These are phyloP conservation scores for Hysterium pulicare DNA, from an alignment of 2,329 filamentous ascomycete species.

Conservation along the genomic window DNA sequence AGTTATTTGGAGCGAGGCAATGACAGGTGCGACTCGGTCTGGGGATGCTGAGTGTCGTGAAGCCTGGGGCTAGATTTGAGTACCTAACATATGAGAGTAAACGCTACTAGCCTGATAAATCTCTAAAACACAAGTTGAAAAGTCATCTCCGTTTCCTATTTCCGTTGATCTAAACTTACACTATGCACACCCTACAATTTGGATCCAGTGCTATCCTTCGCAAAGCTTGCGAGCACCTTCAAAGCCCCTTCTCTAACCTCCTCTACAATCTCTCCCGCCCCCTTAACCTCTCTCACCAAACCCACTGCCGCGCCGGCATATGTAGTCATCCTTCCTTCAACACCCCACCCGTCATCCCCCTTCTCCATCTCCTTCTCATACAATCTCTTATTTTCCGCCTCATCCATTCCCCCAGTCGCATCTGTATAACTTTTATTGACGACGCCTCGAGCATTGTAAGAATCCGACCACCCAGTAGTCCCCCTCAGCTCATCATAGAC, in stretches of 20 bases:
- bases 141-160: no score
- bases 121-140: no score
- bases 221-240: no score
- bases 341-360: slow-evolving; percentile 53
- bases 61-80: no score
- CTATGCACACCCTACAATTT: no score
- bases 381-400: slow-evolving; percentile 44
- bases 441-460: slow-evolving; percentile 58
- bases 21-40: no score
- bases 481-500: slow-evolving; percentile 55
- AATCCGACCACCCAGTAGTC: slow-evolving; percentile 56
- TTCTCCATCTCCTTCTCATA: slow-evolving; percentile 49
- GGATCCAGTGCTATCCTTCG: no score
- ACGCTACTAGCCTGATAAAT: no score
- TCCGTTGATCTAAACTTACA: no score
- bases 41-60: no score
- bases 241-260: slow-evolving; percentile 43
- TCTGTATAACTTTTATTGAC: slow-evolving; percentile 53
- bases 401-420: slow-evolving; percentile 36
- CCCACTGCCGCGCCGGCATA: slow-evolving; percentile 63
- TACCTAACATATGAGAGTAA: no score
- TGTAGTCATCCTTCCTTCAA: slow-evolving; percentile 53
- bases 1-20: no score
- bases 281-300: slow-evolving; percentile 50
- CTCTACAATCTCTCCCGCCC: slow-evolving; percentile 52